Conservation (phyloP, 345 rosid species). For the Melaleuca quinquenervia region DNA sequence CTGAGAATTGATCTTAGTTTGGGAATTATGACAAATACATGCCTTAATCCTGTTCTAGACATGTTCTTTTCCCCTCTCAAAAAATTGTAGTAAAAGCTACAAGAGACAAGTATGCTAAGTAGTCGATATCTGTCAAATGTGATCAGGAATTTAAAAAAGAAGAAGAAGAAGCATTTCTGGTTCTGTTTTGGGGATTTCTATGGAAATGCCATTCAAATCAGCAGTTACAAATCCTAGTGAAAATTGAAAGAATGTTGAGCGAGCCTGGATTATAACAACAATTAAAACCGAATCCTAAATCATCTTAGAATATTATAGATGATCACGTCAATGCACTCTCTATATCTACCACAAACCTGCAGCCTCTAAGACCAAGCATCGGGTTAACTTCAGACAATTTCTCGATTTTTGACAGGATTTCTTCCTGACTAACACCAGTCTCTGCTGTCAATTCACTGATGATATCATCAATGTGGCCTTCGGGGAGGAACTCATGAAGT, state of each 20-base stretch:
- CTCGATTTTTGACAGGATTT: conserved; percentile 70
- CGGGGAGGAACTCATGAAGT: conserved; percentile 95
- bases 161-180: background rate
- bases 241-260: background rate
- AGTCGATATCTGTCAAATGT: background rate
- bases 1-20: conserved; percentile 20
- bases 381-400: conserved; percentile 95
- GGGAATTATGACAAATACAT: background rate
- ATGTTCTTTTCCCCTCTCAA: background rate
- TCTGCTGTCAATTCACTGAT: conserved; percentile 57
- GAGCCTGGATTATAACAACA: background rate
- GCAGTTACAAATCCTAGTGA: background rate
- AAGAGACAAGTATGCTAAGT: background rate
- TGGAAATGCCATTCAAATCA: background rate
- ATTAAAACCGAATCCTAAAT: background rate
- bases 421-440: conserved; percentile 61
- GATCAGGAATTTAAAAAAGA: background rate
- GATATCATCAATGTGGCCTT: conserved; percentile 74
- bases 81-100: background rate
- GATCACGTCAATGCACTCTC: background rate
- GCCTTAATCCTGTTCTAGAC: background rate
- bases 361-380: conserved; percentile 97
- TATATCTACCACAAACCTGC: conserved; percentile 41
- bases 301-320: background rate
- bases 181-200: background rate